Evolutionary conservation across 2,329 filamentous ascomycete species (phyloP).

Genomic region (Zarea fungicola): DNA sequence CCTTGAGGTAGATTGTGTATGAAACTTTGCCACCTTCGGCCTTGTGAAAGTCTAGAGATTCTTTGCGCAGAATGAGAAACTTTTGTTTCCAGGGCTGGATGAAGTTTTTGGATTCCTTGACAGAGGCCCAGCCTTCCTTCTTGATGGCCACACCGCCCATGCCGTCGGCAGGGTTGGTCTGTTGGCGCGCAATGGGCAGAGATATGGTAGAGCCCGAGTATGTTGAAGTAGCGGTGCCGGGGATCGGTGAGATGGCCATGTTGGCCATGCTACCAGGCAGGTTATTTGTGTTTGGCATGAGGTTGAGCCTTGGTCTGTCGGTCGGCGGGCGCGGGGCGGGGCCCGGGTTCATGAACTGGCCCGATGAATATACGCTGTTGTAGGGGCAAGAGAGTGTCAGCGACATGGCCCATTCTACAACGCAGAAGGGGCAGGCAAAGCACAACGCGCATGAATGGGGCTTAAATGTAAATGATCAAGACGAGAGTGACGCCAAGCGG

Average conservation of each 20-base stretch:
- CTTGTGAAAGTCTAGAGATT: conserved; percentile 92
- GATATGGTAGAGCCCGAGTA: conserved; percentile 69
- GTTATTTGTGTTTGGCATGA: conserved; percentile 66
- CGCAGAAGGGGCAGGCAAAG: no score
- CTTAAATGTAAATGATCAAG: background rate
- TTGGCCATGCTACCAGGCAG: conserved; percentile 74
- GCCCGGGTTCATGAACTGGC: conserved; percentile 92
- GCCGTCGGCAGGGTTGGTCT: conserved; percentile 56
- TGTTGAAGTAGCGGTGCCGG: conserved; percentile 59
- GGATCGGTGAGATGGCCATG: conserved; percentile 68
- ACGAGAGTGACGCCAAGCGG: background rate
- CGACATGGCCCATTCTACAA: no score
- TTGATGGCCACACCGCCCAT: conserved; percentile 66
- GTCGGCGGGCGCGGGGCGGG: conserved; percentile 86
- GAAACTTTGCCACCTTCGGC: conserved; percentile 80
- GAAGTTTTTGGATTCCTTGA: conserved; percentile 87
- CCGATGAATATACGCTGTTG: conserved; percentile 47
- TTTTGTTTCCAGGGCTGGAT: conserved; percentile 86
- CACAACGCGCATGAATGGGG: no score
- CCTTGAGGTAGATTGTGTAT: conserved; percentile 78
- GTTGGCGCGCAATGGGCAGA: conserved; percentile 61
- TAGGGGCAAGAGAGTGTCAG: background rate
- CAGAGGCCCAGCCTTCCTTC: conserved; percentile 76
- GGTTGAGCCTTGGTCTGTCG: conserved; percentile 73
- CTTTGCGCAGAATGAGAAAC: conserved; percentile 86